Evolutionary conservation across 2,329 filamentous ascomycete species (phyloP), one percentile per base, ranked within the genome.

Genomic region (Piedraia hortae): DNA sequence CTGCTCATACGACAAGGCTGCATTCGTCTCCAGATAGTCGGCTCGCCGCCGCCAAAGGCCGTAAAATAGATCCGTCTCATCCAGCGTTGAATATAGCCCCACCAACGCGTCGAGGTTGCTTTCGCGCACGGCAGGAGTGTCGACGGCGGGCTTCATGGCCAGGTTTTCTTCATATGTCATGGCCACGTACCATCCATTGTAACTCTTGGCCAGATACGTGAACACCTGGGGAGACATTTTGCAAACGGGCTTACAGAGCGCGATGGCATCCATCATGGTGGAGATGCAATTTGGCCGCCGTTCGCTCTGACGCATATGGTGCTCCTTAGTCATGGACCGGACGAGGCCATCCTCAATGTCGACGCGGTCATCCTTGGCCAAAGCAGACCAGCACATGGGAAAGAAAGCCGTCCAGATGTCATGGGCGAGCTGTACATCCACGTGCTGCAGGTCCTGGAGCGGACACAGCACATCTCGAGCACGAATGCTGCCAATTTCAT

Each of bases 51-150:
- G 67, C 85, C 85, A 97, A 1, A 80, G 88, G 5, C 85, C 85
- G 32, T 97, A 93, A 44, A 93, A 99, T 21, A 97, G 55, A 41
- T 99, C 85, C 22, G 93, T 80, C 43, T 99, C 88, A 38, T 89
- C 74, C 8, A 99, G 52, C 1, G 68, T 66, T 4, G 78, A 66
- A 39, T 97, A 97, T 3, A 93, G 56, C 38, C 93, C 82, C 5
- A 90, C 66, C n/a, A 99, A 52, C 1, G 85, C 85, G 46, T 99
- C 85, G 4, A 93, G 59, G 33, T 88, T 93, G 47, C 82, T 93
- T 44, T 97, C 88, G 14, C 78, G 62, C 10, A 90, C 71, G 19
- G 62, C 65, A 2, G 73, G 53, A 1, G 80, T 89, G 35, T 93
- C 80, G 18, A 78, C 63, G 12, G 78, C 61, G 0, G 85, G 80